phyloP scores from a whole-genome alignment of 2,329 filamentous ascomycete genomes.

The Colletotrichum kahawae region DNA sequence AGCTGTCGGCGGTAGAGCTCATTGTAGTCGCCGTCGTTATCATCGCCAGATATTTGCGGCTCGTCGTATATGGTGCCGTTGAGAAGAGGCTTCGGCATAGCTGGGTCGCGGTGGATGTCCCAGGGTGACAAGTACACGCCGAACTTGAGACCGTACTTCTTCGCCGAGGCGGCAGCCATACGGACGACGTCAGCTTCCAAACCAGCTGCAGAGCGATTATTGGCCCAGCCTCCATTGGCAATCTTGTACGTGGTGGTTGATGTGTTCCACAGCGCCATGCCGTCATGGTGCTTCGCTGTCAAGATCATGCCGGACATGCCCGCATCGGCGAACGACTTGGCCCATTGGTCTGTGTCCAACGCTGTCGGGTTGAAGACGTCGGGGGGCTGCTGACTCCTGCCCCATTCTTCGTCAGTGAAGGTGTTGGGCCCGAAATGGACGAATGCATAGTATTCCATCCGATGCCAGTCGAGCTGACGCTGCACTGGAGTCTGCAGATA shows the following conservation, averaged over 20 bases:
- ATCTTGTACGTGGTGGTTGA: conserved; percentile 37
- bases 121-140: conserved; percentile 39
- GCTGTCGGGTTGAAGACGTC: conserved; percentile 30
- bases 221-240: conserved; percentile 16
- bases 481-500: background rate
- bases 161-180: conserved; percentile 34
- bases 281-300: conserved; percentile 41
- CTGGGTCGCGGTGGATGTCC: conserved; percentile 40
- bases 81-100: conserved; percentile 35
- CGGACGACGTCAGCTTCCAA: conserved; percentile 34
- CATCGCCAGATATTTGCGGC: background rate
- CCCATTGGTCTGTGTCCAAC: conserved; percentile 34
- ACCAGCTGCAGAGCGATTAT: conserved; percentile 27
- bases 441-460: conserved; percentile 33
- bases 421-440: conserved; percentile 34
- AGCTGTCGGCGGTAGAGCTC: background rate
- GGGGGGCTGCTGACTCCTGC: conserved; percentile 24
- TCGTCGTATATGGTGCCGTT: conserved; percentile 30
- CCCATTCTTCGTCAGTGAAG: conserved; percentile 35
- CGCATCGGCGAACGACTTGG: conserved; percentile 19
- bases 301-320: conserved; percentile 36
- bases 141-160: conserved; percentile 36
- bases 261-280: conserved; percentile 39
- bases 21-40: background rate
- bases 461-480: conserved; percentile 31